Evolutionary conservation across 2,329 filamentous ascomycete genomes (phyloP).

Genomic region (Aspergillus cejpii): DNA sequence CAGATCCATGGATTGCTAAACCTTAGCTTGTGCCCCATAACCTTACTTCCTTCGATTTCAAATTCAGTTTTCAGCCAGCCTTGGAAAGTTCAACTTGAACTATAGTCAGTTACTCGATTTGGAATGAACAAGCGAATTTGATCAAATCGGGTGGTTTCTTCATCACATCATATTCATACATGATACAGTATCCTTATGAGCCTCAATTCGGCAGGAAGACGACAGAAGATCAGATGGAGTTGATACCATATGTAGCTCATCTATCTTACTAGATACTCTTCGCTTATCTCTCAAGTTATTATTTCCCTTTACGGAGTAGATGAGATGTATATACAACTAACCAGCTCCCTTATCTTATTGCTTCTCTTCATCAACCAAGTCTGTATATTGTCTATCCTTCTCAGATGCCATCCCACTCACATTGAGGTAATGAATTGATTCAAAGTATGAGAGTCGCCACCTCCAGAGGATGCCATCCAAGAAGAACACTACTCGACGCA

Average conservation of each 20-base stretch:
- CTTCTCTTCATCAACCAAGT: too few species aligned
- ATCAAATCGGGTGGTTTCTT: neutral
- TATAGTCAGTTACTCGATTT: neutral
- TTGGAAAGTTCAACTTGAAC: neutral
- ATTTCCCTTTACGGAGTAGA: neutral
- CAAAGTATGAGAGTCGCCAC: too few species aligned
- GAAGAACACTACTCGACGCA: slow-evolving; percentile 33
- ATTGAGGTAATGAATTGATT: too few species aligned
- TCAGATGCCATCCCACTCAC: too few species aligned
- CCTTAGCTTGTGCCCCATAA: neutral
- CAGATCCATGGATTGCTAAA: neutral
- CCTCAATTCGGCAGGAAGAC: too few species aligned
- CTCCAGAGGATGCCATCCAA: slow-evolving; percentile 34
- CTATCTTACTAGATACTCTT: too few species aligned
- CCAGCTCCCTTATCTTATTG: neutral
- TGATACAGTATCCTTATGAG: too few species aligned
- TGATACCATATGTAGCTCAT: too few species aligned
- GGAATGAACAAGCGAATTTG: neutral
- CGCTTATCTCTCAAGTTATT: neutral
- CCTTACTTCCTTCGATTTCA: too few species aligned
- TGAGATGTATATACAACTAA: neutral
- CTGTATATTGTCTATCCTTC: too few species aligned
- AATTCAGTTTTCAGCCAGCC: neutral
- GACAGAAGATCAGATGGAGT: too few species aligned
- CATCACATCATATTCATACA: neutral